These are phyloP conservation scores for Ceratobasidium papillatum DNA, from an alignment of 1,284 basidiomycete species.

Conservation along the genomic window DNA sequence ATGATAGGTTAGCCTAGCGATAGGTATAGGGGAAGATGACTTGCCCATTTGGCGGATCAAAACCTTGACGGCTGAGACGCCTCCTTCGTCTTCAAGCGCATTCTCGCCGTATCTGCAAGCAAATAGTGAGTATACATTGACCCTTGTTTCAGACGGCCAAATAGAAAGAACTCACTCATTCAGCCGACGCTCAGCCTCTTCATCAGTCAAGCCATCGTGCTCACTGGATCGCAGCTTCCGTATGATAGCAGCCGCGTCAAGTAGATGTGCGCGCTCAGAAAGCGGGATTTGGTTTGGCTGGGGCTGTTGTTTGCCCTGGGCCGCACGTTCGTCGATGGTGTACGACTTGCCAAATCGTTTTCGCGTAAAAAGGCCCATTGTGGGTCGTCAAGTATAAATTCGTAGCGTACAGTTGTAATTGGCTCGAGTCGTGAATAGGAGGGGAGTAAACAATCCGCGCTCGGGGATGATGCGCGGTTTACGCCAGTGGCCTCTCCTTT, in stretches of 20 bases:
- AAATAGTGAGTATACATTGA: not conserved
- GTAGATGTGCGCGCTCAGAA: slow-evolving; percentile 34
- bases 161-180: slow-evolving; percentile 19
- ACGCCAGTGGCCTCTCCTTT: slow-evolving; percentile 38
- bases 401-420: not conserved
- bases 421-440: not conserved
- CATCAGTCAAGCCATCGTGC: slow-evolving; percentile 36
- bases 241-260: slow-evolving; percentile 31
- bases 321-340: slow-evolving; percentile 33
- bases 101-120: slow-evolving; percentile 36
- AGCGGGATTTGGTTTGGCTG: slow-evolving; percentile 29
- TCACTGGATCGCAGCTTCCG: slow-evolving; percentile 37
- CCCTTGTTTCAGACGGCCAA: not conserved
- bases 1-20: not conserved
- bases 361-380: slow-evolving; percentile 36
- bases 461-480: slow-evolving; percentile 37
- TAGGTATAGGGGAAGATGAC: not conserved
- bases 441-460: slow-evolving; percentile 37
- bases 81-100: slow-evolving; percentile 37
- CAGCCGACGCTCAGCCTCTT: slow-evolving; percentile 26
- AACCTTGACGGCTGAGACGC: slow-evolving; percentile 26
- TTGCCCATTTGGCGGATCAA: slow-evolving; percentile 39
- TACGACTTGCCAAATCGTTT: slow-evolving; percentile 40
- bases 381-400: slow-evolving; percentile 13
- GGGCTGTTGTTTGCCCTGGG: slow-evolving; percentile 32